phyloP scores from a whole-genome alignment of 164 flowering plant species.

The Vitis amurensis region DNA sequence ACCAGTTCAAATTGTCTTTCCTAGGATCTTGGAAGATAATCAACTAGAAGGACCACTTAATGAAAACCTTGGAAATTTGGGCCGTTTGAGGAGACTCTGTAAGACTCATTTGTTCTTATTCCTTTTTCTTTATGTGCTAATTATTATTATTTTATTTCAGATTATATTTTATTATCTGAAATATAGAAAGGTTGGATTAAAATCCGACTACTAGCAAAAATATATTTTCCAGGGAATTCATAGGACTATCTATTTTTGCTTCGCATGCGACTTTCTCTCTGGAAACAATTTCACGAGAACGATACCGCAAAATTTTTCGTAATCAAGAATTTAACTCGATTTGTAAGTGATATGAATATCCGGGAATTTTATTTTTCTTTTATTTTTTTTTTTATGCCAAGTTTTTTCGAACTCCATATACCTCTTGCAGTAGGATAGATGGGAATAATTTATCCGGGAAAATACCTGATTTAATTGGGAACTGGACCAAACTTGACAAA shows the following conservation, averaged over 20 bases:
- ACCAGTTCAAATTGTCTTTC: constrained; percentile 3
- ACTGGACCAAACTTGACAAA: constrained; percentile 53
- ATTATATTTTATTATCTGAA: too few relatives aligned
- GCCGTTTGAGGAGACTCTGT: constrained; percentile 54
- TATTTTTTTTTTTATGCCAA: background rate
- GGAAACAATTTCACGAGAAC: constrained; percentile 58
- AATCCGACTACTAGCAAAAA: too few relatives aligned
- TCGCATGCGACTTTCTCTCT: constrained; percentile 49
- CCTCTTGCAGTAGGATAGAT: constrained; percentile 70
- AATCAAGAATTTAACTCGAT: constrained; percentile 43
- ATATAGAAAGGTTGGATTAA: too few relatives aligned
- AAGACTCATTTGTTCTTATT: constrained; percentile 15
- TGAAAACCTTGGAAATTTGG: constrained; percentile 48
- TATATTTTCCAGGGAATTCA: too few relatives aligned
- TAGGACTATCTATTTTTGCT: background rate
- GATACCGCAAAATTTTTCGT: constrained; percentile 47
- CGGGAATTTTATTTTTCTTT: background rate
- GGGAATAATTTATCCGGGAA: constrained; percentile 19
- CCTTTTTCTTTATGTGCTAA: background rate
- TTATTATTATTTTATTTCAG: too few relatives aligned
- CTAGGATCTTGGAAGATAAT: constrained; percentile 62
- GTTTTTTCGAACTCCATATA: background rate
- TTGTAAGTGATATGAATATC: constrained; percentile 45
- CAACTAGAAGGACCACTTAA: constrained; percentile 48
- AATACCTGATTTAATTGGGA: constrained; percentile 85